Evolutionary conservation across 2,329 filamentous ascomycete genomes (phyloP), one percentile per base, ranked within the genome.

Genomic region (Leptosphaerulina australis): DNA sequence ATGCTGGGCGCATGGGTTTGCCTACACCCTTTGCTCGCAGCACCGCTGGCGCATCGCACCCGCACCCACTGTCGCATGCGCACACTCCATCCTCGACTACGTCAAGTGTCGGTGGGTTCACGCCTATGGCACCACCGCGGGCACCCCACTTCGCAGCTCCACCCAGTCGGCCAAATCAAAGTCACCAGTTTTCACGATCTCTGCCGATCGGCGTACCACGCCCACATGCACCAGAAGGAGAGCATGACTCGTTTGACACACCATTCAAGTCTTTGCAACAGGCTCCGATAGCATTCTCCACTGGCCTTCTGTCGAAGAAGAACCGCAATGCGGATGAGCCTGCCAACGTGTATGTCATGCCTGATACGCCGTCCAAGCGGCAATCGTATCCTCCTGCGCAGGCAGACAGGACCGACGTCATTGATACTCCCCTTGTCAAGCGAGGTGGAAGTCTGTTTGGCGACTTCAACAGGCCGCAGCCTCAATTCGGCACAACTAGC

Each of bases 301-400:
- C 94, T 0, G 66, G 66, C 15, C 78, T 99, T 21, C 88, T 99
- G 44, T 97, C 94, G 9, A 99, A 99, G 76, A 90, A 95, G 72
- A 95, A 94, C 66, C 87, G 90, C 49, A 76, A 78, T 69, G 83
- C 87, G 0, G 90, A 97, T 60, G 83, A 90, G 41, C 82, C 71
- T 31, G 55, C 52, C 58, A 74, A 76, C 59, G 74, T 71, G 44
- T 85, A 87, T 67, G 77, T 83, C 22, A 92, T 96, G 80, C 93
- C 94, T 0, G 94, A 97, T 68, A 99, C 94, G 1, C 94, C 94
- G 1, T 97, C 94, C 75, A 99, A 97, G 77, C 91, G 94, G 68
- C 86, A 88, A 76, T 87, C 49, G 84, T 92, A 74, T 80, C 88
- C 62, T 84, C 88, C 41, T 83, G 84, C 72, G 31, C 83, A 72